Evolutionary conservation across 148 eudicot genomes (phyloP), one percentile per base, ranked within the genome.

Genomic region (Rhododendron williamsianum): DNA sequence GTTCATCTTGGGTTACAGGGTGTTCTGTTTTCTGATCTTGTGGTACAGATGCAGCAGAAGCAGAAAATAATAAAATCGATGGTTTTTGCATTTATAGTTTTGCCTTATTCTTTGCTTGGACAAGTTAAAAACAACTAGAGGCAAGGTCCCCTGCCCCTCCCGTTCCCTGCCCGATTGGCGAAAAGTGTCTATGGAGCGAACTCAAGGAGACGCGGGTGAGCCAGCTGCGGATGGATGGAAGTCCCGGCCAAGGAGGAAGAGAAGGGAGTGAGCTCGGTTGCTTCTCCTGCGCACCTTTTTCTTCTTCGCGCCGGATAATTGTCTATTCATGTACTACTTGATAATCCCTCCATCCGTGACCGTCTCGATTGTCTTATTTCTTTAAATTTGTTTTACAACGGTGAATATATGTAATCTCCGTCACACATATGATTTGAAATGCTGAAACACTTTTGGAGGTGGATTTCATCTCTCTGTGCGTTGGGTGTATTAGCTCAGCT

Each of bases 1-100:
- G 4, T 97, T 90, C 86, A 91, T 92, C 67, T 3, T 92, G 38
- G 98, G 94, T 3, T 97, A 97, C 86, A 94, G 98, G 87, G 83
- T 94, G 79, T 90, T 97, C 45, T 92, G 94, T 89, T 94, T 90
- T 87, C 80, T 94, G 33, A 92, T 97, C 85, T 89, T 97, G 43
- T 92, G 93, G 93, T 94, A 73, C 86, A 93, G 93, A 90, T 94
- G 93, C 87, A 89, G 90, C 87, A 91, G 87, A 71, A 88, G 86
- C 80, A 91, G 91, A 78, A 89, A 89, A 76, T 94, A 91, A 85
- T 94, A 91, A 85, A 67, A 41, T 71, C 0, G 51, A 48, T 4
- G 71, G 23, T 46, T 67, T 8, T 86, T 78, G 77, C 8, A 0
- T 69, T 56, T 13, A 30, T 9, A 46, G 23, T 83, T 38, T 30